Conservation (phyloP, 495 filamentous ascomycete genomes). For the Saxispiralis lemnorum region DNA sequence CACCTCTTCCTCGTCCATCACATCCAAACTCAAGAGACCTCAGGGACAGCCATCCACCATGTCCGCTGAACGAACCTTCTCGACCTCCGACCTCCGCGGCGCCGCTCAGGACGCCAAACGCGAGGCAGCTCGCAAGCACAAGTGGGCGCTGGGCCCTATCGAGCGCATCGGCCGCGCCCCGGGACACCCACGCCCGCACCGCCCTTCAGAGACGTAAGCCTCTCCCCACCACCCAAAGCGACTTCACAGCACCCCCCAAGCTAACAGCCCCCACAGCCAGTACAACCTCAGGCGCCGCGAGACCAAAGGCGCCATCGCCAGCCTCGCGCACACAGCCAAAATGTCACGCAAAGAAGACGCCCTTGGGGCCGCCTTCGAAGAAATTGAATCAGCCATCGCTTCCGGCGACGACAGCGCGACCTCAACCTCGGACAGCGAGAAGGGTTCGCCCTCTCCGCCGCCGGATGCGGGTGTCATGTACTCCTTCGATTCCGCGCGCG, state of each 20-base stretch:
- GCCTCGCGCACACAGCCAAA: constrained; percentile 21
- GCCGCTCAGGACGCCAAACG: constrained; percentile 25
- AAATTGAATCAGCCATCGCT: neutral
- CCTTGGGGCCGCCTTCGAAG: constrained; percentile 7
- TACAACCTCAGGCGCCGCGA: constrained; percentile 17
- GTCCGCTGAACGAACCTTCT: constrained; percentile 23
- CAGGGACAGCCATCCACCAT: constrained; percentile 10
- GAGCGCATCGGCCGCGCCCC: constrained; percentile 4
- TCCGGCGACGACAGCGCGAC: constrained; percentile 15
- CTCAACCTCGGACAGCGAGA: constrained; percentile 26
- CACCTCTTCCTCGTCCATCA: no score
- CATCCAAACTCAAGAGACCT: neutral
- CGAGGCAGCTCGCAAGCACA: constrained; percentile 34
- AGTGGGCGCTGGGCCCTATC: constrained; percentile 34
- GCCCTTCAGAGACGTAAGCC: constrained; percentile 15
- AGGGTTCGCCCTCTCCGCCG: constrained; percentile 27
- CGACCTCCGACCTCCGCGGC: constrained; percentile 26
- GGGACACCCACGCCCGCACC: constrained; percentile 11
- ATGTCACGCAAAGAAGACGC: constrained; percentile 26
- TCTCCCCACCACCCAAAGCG: neutral
- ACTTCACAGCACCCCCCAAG: neutral
- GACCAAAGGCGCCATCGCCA: constrained; percentile 22
- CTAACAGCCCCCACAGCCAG: constrained; percentile 2
- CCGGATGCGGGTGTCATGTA: constrained; percentile 28
- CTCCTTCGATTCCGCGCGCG: constrained; percentile 31